Percentiles rank a stretch among this genome's conserved stretches.
Conservation (phyloP, 768 basidiomycete genomes). For the Termitomyces sp. region DNA sequence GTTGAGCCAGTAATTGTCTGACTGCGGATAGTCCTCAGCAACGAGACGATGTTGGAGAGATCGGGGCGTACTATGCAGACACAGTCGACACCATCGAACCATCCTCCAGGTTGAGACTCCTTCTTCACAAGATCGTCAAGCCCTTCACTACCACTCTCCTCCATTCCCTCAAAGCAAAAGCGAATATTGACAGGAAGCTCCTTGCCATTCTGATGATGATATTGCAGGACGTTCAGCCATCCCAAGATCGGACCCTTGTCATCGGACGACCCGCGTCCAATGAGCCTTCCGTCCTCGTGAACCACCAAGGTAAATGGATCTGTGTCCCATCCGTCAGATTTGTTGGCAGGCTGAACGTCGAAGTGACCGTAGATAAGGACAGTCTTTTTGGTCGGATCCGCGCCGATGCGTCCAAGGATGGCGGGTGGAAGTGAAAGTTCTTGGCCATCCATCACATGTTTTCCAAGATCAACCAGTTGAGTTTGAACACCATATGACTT, state of each 20-base stretch:
- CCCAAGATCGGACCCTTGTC: conserved; percentile 89
- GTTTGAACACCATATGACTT: conserved; percentile 75
- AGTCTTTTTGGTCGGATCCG: conserved; percentile 88
- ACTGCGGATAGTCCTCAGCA: conserved; percentile 32
- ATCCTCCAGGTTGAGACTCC: conserved; percentile 69
- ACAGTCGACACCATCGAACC: conserved; percentile 85
- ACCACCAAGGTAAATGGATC: conserved; percentile 74
- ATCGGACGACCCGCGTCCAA: conserved; percentile 84
- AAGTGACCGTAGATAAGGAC: conserved; percentile 93
- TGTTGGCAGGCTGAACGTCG: conserved; percentile 79
- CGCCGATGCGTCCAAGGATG: conserved; percentile 76
- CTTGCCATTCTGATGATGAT: conserved; percentile 59
- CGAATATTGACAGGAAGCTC: conserved; percentile 85
- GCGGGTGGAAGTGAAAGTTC: conserved; percentile 74
- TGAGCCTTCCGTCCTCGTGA: conserved; percentile 48
- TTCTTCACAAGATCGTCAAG: conserved; percentile 79
- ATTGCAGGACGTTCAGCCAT: conserved; percentile 88
- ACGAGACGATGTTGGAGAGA: not conserved
- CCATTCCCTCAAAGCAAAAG: conserved; percentile 97
- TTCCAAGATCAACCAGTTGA: conserved; percentile 68
- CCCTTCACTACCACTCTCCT: conserved; percentile 89
- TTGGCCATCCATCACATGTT: conserved; percentile 61
- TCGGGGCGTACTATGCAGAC: conserved; percentile 75
- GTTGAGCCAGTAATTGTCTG: conserved; percentile 94
- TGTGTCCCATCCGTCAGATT: conserved; percentile 80